Conservation (phyloP, 768 basidiomycete genomes). For the Tricholoma sp. region DNA sequence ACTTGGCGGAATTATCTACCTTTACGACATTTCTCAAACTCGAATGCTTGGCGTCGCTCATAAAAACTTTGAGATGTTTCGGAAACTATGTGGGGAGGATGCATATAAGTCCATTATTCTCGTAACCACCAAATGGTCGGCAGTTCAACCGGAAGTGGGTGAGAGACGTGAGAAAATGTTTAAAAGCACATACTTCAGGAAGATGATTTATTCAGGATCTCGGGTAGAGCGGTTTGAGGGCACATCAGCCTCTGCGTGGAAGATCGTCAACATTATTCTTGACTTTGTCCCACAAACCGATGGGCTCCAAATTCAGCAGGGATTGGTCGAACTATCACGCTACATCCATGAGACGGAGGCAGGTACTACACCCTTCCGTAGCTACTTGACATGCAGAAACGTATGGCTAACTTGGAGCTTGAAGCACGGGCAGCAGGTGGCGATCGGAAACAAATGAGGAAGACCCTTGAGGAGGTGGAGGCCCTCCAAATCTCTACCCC, state of each 20-base stretch:
- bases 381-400: slow-evolving; percentile 5
- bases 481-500: neutral
- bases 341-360: slow-evolving; percentile 12
- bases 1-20: too few species aligned
- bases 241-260: neutral
- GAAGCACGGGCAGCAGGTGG: neutral
- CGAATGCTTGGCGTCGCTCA: slow-evolving; percentile 1
- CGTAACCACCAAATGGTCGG: slow-evolving; percentile 6
- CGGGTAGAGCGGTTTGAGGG: neutral
- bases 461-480: neutral
- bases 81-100: slow-evolving; percentile 3
- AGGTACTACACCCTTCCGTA: slow-evolving; percentile 11
- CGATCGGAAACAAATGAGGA: neutral
- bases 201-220: slow-evolving; percentile 5
- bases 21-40: too few species aligned
- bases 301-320: slow-evolving; percentile 10
- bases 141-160: neutral
- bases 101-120: slow-evolving; percentile 2
- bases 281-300: too few species aligned
- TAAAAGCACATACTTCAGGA: slow-evolving; percentile 3
- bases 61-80: slow-evolving; percentile 6
- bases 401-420: neutral
- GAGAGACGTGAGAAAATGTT: neutral
- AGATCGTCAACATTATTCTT: neutral
- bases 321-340: slow-evolving; percentile 9